Conservation (phyloP, 805 yeast genomes). For the Aciculoconidium aculeatum region DNA sequence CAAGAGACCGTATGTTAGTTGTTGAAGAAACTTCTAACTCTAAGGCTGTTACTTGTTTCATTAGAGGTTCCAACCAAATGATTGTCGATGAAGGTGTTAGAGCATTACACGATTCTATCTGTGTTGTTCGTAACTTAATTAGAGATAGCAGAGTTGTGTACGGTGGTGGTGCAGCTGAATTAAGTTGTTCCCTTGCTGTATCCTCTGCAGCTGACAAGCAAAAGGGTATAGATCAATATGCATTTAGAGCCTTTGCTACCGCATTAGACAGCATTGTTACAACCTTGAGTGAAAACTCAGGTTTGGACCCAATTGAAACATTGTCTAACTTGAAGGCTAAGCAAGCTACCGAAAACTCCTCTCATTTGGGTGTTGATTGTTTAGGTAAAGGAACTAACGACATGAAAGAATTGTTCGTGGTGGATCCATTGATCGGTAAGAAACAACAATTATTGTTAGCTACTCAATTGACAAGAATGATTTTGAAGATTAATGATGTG, state of each 20-base stretch:
- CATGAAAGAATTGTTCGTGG: conserved; percentile 90
- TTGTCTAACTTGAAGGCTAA: conserved; percentile 76
- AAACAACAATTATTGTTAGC: conserved; percentile 93
- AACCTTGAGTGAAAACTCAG: conserved; percentile 96
- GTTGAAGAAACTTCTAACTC: conserved; percentile 85
- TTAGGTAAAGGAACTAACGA: conserved; percentile 82
- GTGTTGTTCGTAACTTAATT: conserved; percentile 94
- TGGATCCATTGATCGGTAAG: conserved; percentile 96
- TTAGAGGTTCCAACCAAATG: conserved; percentile 97
- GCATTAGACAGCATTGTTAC: conserved; percentile 91
- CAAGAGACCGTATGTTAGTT: conserved; percentile 92
- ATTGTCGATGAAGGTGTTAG: conserved; percentile 95
- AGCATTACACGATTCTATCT: conserved; percentile 92
- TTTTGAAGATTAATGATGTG: conserved; percentile 92
- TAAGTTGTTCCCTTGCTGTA: conserved; percentile 87
- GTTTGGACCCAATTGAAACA: conserved; percentile 89
- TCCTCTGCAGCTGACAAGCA: conserved; percentile 88
- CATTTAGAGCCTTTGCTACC: conserved; percentile 88
- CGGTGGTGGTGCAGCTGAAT: conserved; percentile 99
- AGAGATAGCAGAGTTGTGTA: conserved; percentile 92
- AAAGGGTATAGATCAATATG: conserved; percentile 95
- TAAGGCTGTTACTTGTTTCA: conserved; percentile 85
- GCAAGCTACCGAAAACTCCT: conserved; percentile 67
- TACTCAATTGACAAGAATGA: conserved; percentile 97
- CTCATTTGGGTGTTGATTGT: conserved; percentile 89